phyloP scores from a whole-genome alignment of 768 basidiomycete genomes.

The Hortiboletus flavorubellus region DNA sequence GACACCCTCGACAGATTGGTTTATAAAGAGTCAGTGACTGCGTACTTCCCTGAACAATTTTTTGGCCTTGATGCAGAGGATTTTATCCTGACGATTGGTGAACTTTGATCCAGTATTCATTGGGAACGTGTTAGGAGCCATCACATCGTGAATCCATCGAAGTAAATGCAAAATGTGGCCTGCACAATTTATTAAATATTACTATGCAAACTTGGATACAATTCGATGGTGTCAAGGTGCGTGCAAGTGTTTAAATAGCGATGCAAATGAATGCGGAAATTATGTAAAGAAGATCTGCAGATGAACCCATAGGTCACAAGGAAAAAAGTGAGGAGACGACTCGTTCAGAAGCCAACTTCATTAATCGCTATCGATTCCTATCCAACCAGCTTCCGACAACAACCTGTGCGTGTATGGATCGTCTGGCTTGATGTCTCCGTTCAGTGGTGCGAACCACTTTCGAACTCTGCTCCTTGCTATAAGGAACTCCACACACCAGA shows the following conservation, averaged over 20 bases:
- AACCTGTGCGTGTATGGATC: conserved; percentile 42
- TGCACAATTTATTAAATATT: background rate
- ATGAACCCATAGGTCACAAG: background rate
- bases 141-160: background rate
- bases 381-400: conserved; percentile 48
- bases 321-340: too few relatives aligned
- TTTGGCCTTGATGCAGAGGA: background rate
- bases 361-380: conserved; percentile 21
- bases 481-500: conserved; percentile 49
- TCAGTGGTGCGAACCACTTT: conserved; percentile 60
- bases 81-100: background rate
- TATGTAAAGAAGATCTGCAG: background rate
- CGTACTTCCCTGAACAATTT: too few relatives aligned
- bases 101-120: background rate
- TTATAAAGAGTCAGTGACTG: too few relatives aligned
- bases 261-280: background rate
- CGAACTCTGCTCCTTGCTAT: conserved; percentile 39
- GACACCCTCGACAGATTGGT: background rate
- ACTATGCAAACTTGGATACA: background rate
- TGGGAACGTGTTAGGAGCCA: background rate
- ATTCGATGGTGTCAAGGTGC: background rate
- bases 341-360: background rate
- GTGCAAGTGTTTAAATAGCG: background rate
- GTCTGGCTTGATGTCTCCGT: conserved; percentile 68
- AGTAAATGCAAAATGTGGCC: background rate